Evolutionary conservation across 805 yeast species (phyloP).

Genomic region (Saturnispora sekii): DNA sequence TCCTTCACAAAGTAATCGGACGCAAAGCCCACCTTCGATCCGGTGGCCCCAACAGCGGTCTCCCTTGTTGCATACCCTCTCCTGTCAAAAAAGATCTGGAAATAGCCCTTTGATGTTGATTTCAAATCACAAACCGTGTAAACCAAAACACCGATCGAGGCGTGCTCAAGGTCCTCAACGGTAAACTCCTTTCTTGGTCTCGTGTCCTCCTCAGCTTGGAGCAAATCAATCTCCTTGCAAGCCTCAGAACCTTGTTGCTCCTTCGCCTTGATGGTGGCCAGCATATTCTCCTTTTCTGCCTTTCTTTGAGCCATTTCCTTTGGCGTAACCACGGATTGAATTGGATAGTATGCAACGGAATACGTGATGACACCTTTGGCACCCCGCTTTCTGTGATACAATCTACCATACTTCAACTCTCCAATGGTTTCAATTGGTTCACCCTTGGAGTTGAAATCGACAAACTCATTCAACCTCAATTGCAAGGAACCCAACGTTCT

Average conservation of each 20-base stretch:
- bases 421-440: conserved; percentile 49
- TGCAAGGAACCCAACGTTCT: conserved; percentile 80
- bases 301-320: conserved; percentile 55
- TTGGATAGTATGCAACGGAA: conserved; percentile 74
- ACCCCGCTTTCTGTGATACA: conserved; percentile 63
- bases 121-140: conserved; percentile 54
- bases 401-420: conserved; percentile 47
- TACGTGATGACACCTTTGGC: conserved; percentile 75
- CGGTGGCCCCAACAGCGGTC: conserved; percentile 38
- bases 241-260: conserved; percentile 18
- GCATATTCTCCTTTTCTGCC: conserved; percentile 23
- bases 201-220: conserved; percentile 22
- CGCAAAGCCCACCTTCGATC: conserved; percentile 31
- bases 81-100: conserved; percentile 74
- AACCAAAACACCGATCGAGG: conserved; percentile 69
- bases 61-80: conserved; percentile 55
- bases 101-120: conserved; percentile 45
- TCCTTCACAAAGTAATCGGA: conserved; percentile 75
- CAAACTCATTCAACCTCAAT: conserved; percentile 54
- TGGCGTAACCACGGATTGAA: conserved; percentile 66
- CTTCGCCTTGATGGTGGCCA: conserved; percentile 23
- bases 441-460: conserved; percentile 59
- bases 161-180: conserved; percentile 45
- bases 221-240: conserved; percentile 15
- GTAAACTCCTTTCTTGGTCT: conserved; percentile 41